Evolutionary conservation across 2,329 filamentous ascomycete genomes (phyloP).

Genomic region (Didymella arachidicola): DNA sequence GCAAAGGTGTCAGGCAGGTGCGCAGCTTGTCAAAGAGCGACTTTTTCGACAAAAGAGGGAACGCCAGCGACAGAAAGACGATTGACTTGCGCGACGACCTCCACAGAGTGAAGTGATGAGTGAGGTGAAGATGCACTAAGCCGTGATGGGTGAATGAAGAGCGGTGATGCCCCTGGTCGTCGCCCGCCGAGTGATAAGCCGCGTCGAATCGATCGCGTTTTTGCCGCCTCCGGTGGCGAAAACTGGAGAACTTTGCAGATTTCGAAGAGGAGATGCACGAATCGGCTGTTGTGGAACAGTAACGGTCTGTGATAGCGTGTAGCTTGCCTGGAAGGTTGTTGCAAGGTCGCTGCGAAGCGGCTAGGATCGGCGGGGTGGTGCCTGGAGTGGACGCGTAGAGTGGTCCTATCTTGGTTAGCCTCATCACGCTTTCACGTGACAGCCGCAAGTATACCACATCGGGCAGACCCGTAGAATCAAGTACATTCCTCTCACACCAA

Average conservation of each 20-base stretch:
- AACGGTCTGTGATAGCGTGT: conserved; percentile 2
- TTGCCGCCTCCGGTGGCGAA: conserved; percentile 42
- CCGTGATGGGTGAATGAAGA: conserved; percentile 27
- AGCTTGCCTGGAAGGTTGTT: not conserved
- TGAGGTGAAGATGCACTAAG: conserved; percentile 22
- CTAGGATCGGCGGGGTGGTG: conserved; percentile 7
- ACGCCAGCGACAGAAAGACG: not conserved
- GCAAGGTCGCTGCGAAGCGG: not conserved
- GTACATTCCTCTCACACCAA: too few species aligned
- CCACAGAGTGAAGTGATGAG: conserved; percentile 7
- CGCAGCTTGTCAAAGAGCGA: not conserved
- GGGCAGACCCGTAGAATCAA: too few species aligned
- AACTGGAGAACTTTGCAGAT: conserved; percentile 18
- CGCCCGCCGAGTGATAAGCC: conserved; percentile 29
- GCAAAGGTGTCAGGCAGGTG: not conserved
- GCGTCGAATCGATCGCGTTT: conserved; percentile 38
- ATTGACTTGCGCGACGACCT: conserved; percentile 1
- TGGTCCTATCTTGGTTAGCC: not conserved
- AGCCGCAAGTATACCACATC: too few species aligned
- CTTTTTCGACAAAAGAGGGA: not conserved
- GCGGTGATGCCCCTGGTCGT: conserved; percentile 33
- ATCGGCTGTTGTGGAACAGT: conserved; percentile 9
- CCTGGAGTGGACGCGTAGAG: conserved; percentile 12
- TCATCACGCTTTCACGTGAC: conserved; percentile 15
- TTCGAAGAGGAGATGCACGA: not conserved